Evolutionary conservation across 2,329 filamentous ascomycete species (phyloP).

Genomic region (Fusarium sp.): DNA sequence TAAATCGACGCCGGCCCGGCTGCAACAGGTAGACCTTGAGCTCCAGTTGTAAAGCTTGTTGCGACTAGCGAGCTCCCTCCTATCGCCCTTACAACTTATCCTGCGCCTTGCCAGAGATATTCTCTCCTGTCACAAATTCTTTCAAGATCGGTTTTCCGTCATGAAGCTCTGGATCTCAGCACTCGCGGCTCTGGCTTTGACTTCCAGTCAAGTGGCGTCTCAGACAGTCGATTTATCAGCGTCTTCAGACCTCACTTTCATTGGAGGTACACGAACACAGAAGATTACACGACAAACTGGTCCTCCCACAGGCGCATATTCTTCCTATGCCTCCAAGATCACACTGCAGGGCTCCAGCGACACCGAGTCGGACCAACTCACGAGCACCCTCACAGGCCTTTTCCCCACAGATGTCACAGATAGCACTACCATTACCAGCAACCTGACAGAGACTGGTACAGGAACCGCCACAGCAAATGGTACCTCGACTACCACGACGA

Average conservation of each 20-base stretch:
- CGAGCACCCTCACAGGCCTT: constrained; percentile 55
- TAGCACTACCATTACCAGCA: constrained; percentile 45
- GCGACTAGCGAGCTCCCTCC: constrained; percentile 6
- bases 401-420: constrained; percentile 47
- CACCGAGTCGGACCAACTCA: constrained; percentile 43
- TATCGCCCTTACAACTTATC: constrained; percentile 1
- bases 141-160: background rate
- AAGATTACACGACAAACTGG: constrained; percentile 48
- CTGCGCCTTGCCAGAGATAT: background rate
- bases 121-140: background rate
- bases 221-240: constrained; percentile 44
- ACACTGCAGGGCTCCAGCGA: constrained; percentile 24
- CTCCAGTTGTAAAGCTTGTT: constrained; percentile 13
- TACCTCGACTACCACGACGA: constrained; percentile 43
- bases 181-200: constrained; percentile 36
- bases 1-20: background rate
- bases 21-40: background rate
- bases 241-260: constrained; percentile 48
- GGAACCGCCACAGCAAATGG: constrained; percentile 43
- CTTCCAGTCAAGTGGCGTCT: constrained; percentile 35
- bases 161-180: constrained; percentile 39
- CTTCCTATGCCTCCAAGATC: constrained; percentile 39
- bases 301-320: constrained; percentile 42
- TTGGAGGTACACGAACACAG: constrained; percentile 49
- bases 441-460: constrained; percentile 50